These are phyloP conservation scores for Stylosanthes scabra DNA, from an alignment of 331 rosid species.

Conservation along the genomic window DNA sequence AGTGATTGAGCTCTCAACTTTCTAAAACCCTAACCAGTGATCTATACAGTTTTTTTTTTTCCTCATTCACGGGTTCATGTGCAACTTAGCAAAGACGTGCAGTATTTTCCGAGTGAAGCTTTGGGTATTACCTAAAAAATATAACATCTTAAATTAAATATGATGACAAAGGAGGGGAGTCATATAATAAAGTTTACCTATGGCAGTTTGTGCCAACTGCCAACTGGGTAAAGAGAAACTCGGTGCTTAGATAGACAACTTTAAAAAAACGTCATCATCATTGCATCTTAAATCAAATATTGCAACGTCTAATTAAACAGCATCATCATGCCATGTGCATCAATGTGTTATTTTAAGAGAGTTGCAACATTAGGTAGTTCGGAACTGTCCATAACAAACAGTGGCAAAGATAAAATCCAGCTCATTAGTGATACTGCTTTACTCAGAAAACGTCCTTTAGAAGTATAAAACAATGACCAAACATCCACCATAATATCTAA, in stretches of 20 bases:
- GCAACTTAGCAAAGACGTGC: slow-evolving; percentile 9
- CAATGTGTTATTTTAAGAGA: slow-evolving; percentile 39
- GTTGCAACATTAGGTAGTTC: slow-evolving; percentile 25
- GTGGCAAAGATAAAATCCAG: slow-evolving; percentile 30
- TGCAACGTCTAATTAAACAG: too few species aligned
- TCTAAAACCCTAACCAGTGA: neutral
- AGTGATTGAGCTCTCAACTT: slow-evolving; percentile 4
- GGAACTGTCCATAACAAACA: slow-evolving; percentile 30
- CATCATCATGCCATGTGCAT: slow-evolving; percentile 46
- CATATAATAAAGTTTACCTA: slow-evolving; percentile 1
- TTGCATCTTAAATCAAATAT: slow-evolving; percentile 38
- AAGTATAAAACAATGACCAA: slow-evolving; percentile 30
- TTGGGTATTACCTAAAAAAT: neutral
- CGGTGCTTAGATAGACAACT: slow-evolving; percentile 24
- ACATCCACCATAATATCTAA: slow-evolving; percentile 14
- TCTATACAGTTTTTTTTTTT: neutral
- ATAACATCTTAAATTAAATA: slow-evolving; percentile 5
- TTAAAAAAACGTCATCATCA: slow-evolving; percentile 46
- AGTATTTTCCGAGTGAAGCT: neutral
- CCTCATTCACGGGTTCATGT: slow-evolving; percentile 16
- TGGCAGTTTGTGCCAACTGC: slow-evolving; percentile 13
- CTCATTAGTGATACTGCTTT: slow-evolving; percentile 2
- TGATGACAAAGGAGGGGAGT: slow-evolving; percentile 26
- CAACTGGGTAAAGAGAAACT: slow-evolving; percentile 17
- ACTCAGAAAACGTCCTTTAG: slow-evolving; percentile 15